These are phyloP conservation scores for Triticum urartu DNA, from an alignment of 176 grass and related monocot genomes.

Conservation along the genomic window DNA sequence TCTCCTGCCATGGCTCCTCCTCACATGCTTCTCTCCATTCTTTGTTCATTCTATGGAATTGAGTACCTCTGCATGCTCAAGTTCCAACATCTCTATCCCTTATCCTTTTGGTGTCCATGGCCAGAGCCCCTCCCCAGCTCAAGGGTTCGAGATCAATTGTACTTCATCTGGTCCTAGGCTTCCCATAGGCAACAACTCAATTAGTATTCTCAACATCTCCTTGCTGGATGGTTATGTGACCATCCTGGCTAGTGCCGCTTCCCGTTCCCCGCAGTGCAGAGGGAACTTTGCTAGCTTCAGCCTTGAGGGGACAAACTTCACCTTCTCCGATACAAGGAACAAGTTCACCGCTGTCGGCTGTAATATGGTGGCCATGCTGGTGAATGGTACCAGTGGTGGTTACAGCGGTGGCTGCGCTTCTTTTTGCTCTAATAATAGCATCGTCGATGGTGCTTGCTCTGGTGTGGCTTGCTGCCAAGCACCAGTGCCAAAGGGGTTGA, in stretches of 20 bases:
- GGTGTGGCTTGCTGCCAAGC: slow-evolving; percentile 21
- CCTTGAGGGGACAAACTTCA: slow-evolving; percentile 13
- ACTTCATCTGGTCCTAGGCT: background rate
- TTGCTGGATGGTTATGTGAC: background rate
- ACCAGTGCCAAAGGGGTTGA: slow-evolving; percentile 23
- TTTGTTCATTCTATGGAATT: background rate
- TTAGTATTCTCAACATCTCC: background rate
- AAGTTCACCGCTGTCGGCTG: background rate
- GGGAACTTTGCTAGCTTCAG: background rate
- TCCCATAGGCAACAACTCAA: background rate
- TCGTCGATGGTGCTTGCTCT: background rate
- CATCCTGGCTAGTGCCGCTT: background rate
- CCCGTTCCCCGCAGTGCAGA: background rate
- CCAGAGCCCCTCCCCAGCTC: background rate
- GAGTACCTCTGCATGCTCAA: background rate
- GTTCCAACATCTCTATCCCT: background rate
- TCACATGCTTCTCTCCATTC: background rate
- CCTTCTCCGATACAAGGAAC: slow-evolving; percentile 8
- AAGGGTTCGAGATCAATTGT: background rate
- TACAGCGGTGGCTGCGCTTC: slow-evolving; percentile 10
- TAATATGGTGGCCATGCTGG: background rate
- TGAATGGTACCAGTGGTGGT: background rate
- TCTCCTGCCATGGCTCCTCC: background rate
- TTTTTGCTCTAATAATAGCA: slow-evolving; percentile 4
- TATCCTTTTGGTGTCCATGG: background rate